Base-by-base conservation (phyloP, 106 monocot genomes). In the Gastrodia elata region DNA sequence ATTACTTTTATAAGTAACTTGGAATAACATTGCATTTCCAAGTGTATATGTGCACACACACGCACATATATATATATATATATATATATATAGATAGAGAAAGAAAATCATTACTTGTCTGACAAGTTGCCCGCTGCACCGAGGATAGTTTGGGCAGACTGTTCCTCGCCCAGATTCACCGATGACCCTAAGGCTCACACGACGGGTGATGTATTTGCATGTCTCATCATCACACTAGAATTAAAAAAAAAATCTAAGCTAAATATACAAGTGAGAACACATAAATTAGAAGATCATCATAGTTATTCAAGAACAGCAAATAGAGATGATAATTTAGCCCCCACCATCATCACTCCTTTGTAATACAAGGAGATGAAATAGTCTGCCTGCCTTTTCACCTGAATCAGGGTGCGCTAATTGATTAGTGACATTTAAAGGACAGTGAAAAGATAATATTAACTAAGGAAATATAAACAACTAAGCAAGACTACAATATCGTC, bases 141-240 rank as follows among this genome's bases (percentile, higher is more conserved):
- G 77, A 34, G 92, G 93, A 58, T 97, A 93, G 65, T 87, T 90
- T 18, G 90, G 93, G 74, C 92, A 97, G 42, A 93, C 67, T 5
- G 90, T 93, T 69, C 97, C 97, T 83, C 84, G 86, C 78, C 86
- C 87, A 48, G 88, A 86, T 73, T 97, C 92, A 65, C 97, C 88
- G 26, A 97, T 70, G 8, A 93, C 88, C 2, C 90, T 85, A 32
- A 90, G 83, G 73, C 90, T 97, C 57, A 86, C 38, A 52, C 38
- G 44, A 2, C 86, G 75, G 34, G 93, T 93, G 9, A 86, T 83
- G 72, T 86, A 83, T 68, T 88, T 88, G 78, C 97, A 97, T 46
- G 82, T 70, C 80, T 97, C 97, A 84, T 93, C 90, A 38, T 97
- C 93, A 64, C 93, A 93, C 90, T 97, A n/a, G n/a, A n/a, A n/a